Evolutionary conservation across 768 basidiomycete genomes (phyloP).

Genomic region (Phylloporus sp.): DNA sequence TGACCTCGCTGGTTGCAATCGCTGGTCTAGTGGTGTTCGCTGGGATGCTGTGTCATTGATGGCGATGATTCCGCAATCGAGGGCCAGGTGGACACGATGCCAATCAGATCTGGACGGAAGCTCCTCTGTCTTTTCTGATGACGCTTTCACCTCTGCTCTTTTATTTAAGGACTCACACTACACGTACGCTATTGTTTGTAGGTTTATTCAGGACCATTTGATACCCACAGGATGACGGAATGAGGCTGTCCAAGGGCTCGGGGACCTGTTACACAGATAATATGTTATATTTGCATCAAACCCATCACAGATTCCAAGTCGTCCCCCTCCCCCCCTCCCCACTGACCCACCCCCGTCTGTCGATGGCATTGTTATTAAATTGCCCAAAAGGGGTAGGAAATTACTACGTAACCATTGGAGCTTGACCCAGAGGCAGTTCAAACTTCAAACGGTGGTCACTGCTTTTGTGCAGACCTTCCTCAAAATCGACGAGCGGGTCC

Average conservation of each 20-base stretch:
- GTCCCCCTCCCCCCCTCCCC: neutral
- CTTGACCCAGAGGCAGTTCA: neutral
- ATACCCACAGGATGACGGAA: neutral
- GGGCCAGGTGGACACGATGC: no score
- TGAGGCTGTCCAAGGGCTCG: neutral
- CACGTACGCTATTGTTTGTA: neutral
- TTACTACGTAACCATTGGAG: constrained; percentile 8
- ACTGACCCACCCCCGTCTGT: neutral
- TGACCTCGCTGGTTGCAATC: constrained; percentile 5
- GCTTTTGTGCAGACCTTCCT: neutral
- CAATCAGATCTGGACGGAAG: no score
- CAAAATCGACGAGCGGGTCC: constrained; percentile 25
- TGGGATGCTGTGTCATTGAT: constrained; percentile 11
- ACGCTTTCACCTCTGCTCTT: neutral
- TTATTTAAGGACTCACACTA: neutral
- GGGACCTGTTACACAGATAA: neutral
- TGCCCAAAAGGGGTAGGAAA: constrained; percentile 13
- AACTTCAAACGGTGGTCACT: neutral
- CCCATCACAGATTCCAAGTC: neutral
- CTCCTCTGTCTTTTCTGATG: no score
- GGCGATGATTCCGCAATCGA: neutral
- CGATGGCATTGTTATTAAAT: neutral
- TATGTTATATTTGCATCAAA: neutral
- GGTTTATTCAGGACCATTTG: neutral
- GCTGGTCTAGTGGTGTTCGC: constrained; percentile 13